A percentile compares a stretch with the other conserved stretches of the same genome.
Evolutionary conservation across 1,284 basidiomycete species (phyloP).

Genomic region (Marasmius tenuissimus): DNA sequence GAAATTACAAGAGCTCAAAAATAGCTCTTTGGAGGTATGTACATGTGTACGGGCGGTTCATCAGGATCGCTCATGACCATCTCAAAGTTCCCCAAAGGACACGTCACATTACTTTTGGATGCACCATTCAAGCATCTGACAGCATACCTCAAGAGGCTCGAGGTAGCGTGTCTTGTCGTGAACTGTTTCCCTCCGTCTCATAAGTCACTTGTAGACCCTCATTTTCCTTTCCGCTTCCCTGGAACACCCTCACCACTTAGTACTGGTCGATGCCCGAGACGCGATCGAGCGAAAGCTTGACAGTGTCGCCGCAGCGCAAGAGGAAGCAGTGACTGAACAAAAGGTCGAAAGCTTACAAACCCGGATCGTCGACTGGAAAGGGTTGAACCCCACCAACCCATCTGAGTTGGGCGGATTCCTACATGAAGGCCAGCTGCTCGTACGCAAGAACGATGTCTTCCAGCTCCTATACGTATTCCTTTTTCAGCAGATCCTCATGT

Average conservation of each 20-base stretch:
- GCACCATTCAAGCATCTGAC: slow-evolving; percentile 6
- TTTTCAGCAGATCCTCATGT: slow-evolving; percentile 11
- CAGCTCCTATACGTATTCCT: slow-evolving; percentile 11
- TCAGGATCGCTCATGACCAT: too few species aligned
- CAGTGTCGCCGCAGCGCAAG: background rate
- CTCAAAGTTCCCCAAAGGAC: background rate
- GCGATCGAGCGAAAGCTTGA: background rate
- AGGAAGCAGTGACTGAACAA: slow-evolving; percentile 7
- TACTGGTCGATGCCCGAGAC: background rate
- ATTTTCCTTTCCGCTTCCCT: background rate
- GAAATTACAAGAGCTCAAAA: background rate
- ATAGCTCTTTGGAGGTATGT: slow-evolving; percentile 1
- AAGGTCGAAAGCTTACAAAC: background rate
- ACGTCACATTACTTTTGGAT: background rate
- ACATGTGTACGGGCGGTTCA: too few species aligned
- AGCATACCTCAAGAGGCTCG: background rate
- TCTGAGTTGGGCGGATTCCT: slow-evolving; percentile 1
- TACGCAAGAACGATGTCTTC: slow-evolving; percentile 8
- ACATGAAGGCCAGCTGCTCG: slow-evolving; percentile 2
- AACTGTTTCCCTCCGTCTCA: background rate
- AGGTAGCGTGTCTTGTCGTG: slow-evolving; percentile 1
- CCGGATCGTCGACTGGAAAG: slow-evolving; percentile 11
- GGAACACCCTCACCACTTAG: background rate
- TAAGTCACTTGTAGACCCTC: background rate
- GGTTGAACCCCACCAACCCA: background rate